phyloP scores from a whole-genome alignment of 768 basidiomycete species.

The Termitomyces sp. region DNA sequence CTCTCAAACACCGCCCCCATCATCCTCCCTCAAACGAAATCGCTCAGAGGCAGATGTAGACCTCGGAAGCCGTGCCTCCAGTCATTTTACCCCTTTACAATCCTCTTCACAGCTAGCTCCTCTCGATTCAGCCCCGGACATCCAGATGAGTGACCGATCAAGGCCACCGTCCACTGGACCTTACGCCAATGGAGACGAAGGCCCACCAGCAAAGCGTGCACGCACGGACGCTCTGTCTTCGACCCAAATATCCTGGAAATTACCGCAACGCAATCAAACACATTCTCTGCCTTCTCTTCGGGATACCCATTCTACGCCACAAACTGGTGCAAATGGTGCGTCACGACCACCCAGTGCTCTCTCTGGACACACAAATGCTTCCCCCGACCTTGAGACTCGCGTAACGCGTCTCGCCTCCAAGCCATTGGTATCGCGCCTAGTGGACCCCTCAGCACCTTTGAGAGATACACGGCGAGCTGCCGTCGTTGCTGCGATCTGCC shows the following conservation, averaged over 20 bases:
- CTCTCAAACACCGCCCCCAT: constrained; percentile 47
- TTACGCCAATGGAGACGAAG: constrained; percentile 49
- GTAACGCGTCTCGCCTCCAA: constrained; percentile 64
- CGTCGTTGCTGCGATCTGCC: constrained; percentile 60
- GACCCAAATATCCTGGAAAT: constrained; percentile 28
- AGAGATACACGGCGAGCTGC: constrained; percentile 54
- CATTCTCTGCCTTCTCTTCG: constrained; percentile 21
- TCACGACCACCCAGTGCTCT: constrained; percentile 42
- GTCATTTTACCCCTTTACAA: constrained; percentile 14
- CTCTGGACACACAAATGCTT: constrained; percentile 27
- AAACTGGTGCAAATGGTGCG: constrained; percentile 34
- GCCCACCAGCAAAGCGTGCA: constrained; percentile 64
- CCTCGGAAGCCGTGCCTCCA: constrained; percentile 16
- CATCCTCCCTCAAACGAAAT: constrained; percentile 48
- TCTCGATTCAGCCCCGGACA: constrained; percentile 31
- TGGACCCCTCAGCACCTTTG: constrained; percentile 47
- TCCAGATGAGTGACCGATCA: constrained; percentile 38
- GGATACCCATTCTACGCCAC: constrained; percentile 20
- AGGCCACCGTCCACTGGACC: constrained; percentile 47
- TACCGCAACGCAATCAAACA: constrained; percentile 23
- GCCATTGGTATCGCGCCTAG: constrained; percentile 43
- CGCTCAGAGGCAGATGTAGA: constrained; percentile 66
- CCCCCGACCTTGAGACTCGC: constrained; percentile 37
- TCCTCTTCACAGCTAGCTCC: constrained; percentile 18
- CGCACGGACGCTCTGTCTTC: constrained; percentile 47